A percentile compares a stretch with the other conserved stretches of the same genome.
Conservation (phyloP, 148 eudicot genomes). For the Fagopyrum tataricum region DNA sequence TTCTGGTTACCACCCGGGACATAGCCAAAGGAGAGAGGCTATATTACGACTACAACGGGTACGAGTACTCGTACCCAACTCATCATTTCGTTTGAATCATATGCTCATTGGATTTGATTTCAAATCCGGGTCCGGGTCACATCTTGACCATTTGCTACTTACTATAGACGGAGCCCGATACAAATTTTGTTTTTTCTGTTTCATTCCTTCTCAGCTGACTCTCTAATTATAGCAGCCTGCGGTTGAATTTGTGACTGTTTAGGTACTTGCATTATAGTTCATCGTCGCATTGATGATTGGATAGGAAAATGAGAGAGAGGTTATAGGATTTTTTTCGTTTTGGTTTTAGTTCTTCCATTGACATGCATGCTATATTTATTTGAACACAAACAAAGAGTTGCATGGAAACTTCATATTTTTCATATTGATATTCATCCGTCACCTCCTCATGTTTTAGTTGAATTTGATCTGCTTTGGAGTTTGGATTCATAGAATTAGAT, state of each 20-base stretch:
- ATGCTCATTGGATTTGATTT: neutral
- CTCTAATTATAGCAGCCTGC: constrained; percentile 5
- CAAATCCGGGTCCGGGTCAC: constrained; percentile 2
- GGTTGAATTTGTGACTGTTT: neutral
- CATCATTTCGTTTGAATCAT: constrained; percentile 58
- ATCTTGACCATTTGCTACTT: neutral
- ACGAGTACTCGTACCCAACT: constrained; percentile 84
- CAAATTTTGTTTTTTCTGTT: constrained; percentile 2
- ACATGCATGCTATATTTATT: constrained; percentile 7
- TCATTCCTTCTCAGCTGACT: neutral
- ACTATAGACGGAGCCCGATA: neutral
- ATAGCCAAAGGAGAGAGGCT: constrained; percentile 90
- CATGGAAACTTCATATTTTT: neutral
- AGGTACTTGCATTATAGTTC: neutral
- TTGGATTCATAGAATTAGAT: too few species aligned
- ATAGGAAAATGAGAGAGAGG: neutral
- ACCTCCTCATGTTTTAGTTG: too few species aligned
- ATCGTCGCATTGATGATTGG: neutral
- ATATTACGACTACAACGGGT: constrained; percentile 88
- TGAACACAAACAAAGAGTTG: neutral
- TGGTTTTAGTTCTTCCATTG: neutral
- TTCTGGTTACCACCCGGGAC: constrained; percentile 78
- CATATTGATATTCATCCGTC: neutral
- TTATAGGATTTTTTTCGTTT: neutral
- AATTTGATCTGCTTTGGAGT: too few species aligned